Evolutionary conservation across 768 basidiomycete genomes (phyloP).

Genomic region (Rhodotorula kratochvilovae): DNA sequence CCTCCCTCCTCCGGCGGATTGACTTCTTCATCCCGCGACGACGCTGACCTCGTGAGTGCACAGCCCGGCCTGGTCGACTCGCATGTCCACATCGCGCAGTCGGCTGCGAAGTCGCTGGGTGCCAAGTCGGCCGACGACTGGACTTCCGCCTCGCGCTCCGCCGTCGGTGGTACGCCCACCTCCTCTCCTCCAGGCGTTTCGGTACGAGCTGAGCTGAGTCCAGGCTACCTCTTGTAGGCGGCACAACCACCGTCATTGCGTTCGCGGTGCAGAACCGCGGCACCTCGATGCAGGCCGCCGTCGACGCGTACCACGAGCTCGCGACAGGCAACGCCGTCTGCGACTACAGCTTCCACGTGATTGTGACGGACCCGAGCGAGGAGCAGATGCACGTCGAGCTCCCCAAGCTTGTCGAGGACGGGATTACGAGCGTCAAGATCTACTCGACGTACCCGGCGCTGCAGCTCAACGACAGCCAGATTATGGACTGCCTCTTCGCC

Average conservation of each 20-base stretch:
- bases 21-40: not conserved
- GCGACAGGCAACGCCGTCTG: slow-evolving; percentile 45
- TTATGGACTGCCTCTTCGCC: slow-evolving; percentile 47
- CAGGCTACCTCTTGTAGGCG: slow-evolving; percentile 40
- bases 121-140: slow-evolving; percentile 46
- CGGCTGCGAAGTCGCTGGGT: slow-evolving; percentile 39
- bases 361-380: slow-evolving; percentile 48
- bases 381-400: slow-evolving; percentile 47
- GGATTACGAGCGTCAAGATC: slow-evolving; percentile 46
- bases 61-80: slow-evolving; percentile 49
- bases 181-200: not conserved
- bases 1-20: too few species aligned
- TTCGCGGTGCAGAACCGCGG: slow-evolving; percentile 48
- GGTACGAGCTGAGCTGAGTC: not conserved
- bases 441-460: slow-evolving; percentile 49
- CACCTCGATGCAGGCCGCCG: slow-evolving; percentile 42
- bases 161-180: slow-evolving; percentile 18
- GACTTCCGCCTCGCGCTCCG: slow-evolving; percentile 44
- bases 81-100: slow-evolving; percentile 49
- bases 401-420: slow-evolving; percentile 47
- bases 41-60: too few species aligned
- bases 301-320: slow-evolving; percentile 47
- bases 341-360: slow-evolving; percentile 49
- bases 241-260: slow-evolving; percentile 49
- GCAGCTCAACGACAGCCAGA: slow-evolving; percentile 47